A percentile compares a stretch with the other conserved stretches of the same genome.
Conservation (phyloP, 2,329 filamentous ascomycete genomes). For the Sporothrix pseudoabietina region DNA sequence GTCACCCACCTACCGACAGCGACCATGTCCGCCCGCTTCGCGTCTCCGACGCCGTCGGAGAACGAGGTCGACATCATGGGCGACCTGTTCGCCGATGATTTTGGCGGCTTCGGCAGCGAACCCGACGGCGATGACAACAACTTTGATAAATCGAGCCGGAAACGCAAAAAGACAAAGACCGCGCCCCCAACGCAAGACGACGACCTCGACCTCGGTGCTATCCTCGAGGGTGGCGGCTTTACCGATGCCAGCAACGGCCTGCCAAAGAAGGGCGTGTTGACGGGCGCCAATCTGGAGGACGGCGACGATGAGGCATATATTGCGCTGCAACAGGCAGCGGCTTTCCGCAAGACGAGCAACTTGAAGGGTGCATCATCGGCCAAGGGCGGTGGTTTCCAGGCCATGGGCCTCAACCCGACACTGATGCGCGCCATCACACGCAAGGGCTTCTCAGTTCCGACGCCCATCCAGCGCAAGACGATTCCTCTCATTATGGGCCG, state of each 20-base stretch:
- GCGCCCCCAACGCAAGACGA: conserved; percentile 41
- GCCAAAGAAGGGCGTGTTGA: conserved; percentile 24
- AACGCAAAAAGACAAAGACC: conserved; percentile 35
- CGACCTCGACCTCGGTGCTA: conserved; percentile 61
- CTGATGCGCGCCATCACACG: conserved; percentile 87
- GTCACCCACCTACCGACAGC: not conserved
- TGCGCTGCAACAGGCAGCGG: conserved; percentile 79
- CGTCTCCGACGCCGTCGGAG: conserved; percentile 83
- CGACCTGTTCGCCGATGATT: conserved; percentile 65
- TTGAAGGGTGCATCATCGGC: conserved; percentile 83
- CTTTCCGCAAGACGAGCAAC: conserved; percentile 82
- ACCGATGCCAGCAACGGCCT: conserved; percentile 41
- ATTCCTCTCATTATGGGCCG: conserved; percentile 88
- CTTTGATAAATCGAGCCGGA: conserved; percentile 41
- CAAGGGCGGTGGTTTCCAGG: conserved; percentile 95
- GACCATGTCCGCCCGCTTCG: conserved; percentile 69
- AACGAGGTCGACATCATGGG: conserved; percentile 88
- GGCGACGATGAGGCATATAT: conserved; percentile 88
- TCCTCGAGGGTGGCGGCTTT: conserved; percentile 59
- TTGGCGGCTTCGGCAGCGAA: conserved; percentile 49
- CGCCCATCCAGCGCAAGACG: conserved; percentile 94
- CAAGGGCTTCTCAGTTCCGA: conserved; percentile 95
- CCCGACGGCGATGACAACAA: conserved; percentile 49
- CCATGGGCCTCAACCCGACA: conserved; percentile 84
- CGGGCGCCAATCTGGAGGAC: conserved; percentile 59